phyloP scores from a whole-genome alignment of 2,329 filamentous ascomycete species.

The Neoscytalidium dimidiatum region DNA sequence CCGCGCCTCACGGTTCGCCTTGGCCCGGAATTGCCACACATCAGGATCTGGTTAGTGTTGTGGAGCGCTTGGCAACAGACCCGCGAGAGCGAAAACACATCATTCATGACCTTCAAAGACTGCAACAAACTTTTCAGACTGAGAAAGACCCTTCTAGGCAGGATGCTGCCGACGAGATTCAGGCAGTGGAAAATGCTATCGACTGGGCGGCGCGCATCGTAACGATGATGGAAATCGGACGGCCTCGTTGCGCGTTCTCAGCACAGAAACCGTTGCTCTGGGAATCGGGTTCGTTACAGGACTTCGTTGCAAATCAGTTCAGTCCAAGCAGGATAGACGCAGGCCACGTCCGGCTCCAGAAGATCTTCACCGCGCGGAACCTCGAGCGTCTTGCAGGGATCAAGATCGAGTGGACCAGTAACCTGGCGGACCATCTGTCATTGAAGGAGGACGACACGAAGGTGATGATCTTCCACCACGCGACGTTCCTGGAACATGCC shows the following conservation, averaged over 20 bases:
- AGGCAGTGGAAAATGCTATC: background rate
- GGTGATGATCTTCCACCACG: conserved; percentile 45
- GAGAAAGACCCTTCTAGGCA: background rate
- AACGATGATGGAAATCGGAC: conserved; percentile 3
- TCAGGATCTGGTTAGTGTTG: background rate
- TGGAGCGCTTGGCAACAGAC: background rate
- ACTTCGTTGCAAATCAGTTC: background rate
- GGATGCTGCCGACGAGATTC: background rate
- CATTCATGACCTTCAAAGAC: background rate
- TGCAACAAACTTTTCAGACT: background rate
- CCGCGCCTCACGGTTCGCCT: background rate
- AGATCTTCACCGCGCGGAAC: conserved; percentile 25
- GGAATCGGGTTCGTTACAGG: background rate
- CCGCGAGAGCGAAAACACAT: background rate
- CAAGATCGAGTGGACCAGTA: conserved; percentile 39
- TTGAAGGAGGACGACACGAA: conserved; percentile 42
- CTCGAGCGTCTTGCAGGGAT: conserved; percentile 40
- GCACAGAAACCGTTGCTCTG: background rate
- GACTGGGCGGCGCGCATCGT: background rate
- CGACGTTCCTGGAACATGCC: conserved; percentile 38
- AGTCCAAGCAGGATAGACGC: background rate
- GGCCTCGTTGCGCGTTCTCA: background rate
- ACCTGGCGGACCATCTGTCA: conserved; percentile 45
- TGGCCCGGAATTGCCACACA: background rate
- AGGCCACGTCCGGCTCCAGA: background rate